Conservation (phyloP, 345 rosid species). For the Hibiscus tridactylites region DNA sequence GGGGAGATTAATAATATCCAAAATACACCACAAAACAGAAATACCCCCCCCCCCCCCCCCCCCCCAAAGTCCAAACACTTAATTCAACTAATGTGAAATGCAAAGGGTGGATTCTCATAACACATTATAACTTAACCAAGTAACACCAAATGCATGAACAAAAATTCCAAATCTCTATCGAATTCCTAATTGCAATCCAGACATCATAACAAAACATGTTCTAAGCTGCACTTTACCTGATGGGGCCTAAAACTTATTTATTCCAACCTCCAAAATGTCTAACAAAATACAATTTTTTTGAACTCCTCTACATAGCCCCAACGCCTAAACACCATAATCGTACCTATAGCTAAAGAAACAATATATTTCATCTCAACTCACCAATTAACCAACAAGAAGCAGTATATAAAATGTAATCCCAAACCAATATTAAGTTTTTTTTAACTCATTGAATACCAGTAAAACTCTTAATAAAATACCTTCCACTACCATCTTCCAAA, state of each 20-base stretch:
- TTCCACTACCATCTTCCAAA: constrained; percentile 49
- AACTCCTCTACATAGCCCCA: too few relatives aligned
- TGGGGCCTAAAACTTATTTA: too few relatives aligned
- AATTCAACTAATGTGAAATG: not conserved
- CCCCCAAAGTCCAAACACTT: not conserved
- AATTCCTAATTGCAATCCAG: not conserved
- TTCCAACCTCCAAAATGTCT: too few relatives aligned
- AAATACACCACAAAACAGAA: not conserved
- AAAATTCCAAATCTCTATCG: not conserved
- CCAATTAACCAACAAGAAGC: not conserved
- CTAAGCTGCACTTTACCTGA: not conserved
- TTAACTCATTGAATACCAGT: not conserved
- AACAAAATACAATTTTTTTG: too few relatives aligned
- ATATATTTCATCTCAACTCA: not conserved
- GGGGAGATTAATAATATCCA: not conserved
- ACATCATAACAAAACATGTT: not conserved
- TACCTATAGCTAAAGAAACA: not conserved
- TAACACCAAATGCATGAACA: not conserved
- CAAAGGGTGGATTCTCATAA: not conserved
- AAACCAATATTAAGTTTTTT: not conserved
- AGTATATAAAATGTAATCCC: not conserved
- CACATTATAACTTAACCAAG: not conserved
- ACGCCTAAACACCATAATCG: too few relatives aligned
- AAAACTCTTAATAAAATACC: constrained; percentile 25
- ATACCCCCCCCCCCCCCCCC: not conserved